Evolutionary conservation across 768 basidiomycete species (phyloP).

Genomic region (Coprinopsis cinerea): DNA sequence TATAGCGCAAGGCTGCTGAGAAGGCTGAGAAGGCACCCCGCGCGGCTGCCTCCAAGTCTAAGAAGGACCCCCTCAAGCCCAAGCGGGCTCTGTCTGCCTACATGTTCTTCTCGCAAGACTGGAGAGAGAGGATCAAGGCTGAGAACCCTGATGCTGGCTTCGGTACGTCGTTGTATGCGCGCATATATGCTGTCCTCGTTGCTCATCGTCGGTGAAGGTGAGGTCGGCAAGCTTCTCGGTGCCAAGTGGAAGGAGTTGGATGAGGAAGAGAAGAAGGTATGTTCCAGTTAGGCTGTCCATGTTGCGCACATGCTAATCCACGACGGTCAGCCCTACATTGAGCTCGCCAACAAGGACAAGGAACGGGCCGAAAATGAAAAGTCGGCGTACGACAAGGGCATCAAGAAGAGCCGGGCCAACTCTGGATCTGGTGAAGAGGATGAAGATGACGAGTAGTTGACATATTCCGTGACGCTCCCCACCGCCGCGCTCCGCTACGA

Average conservation of each 20-base stretch:
- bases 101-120: slow-evolving; percentile 98
- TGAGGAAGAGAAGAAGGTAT: slow-evolving; percentile 86
- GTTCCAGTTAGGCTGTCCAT: slow-evolving; percentile 7
- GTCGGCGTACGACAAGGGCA: slow-evolving; percentile 35
- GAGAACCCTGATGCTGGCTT: slow-evolving; percentile 96
- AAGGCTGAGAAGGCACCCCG: slow-evolving; percentile 53
- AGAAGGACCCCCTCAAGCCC: slow-evolving; percentile 81
- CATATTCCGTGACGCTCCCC: not conserved
- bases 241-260: slow-evolving; percentile 96
- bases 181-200: slow-evolving; percentile 3
- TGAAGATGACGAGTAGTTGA: slow-evolving; percentile 28
- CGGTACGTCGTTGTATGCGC: slow-evolving; percentile 43
- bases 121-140: slow-evolving; percentile 91
- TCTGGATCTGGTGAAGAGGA: slow-evolving; percentile 27
- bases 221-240: slow-evolving; percentile 92
- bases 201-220: slow-evolving; percentile 42
- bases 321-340: slow-evolving; percentile 68
- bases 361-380: slow-evolving; percentile 80
- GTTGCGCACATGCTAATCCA: slow-evolving; percentile 10
- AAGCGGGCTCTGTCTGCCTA: slow-evolving; percentile 94
- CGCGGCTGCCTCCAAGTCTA: slow-evolving; percentile 32
- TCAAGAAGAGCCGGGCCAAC: slow-evolving; percentile 6
- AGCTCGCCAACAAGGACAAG: slow-evolving; percentile 86
- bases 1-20: slow-evolving; percentile 69
- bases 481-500: slow-evolving; percentile 1